Conservation (phyloP, 208 protist species). For the Wallacemonas collosoma region DNA sequence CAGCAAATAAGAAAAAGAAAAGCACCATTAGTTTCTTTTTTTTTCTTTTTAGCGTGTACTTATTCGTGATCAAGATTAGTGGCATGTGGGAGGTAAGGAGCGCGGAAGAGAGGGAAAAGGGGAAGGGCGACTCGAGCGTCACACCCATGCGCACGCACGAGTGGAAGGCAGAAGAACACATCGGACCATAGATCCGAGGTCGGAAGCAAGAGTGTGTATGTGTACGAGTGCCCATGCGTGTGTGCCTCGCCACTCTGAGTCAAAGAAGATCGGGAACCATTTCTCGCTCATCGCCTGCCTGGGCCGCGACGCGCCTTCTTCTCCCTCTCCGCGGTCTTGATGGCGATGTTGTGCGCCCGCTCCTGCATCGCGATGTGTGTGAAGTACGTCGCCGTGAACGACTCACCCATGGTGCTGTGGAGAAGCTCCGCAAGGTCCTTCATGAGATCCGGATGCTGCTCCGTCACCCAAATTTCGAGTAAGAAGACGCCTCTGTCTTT, state of each 20-base stretch:
- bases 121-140: too few species aligned
- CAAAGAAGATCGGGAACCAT: too few species aligned
- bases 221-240: neutral
- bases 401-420: conserved; percentile 51
- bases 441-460: conserved; percentile 59
- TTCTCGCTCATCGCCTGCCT: neutral
- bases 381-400: conserved; percentile 57
- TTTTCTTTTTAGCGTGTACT: too few species aligned
- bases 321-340: conserved; percentile 48
- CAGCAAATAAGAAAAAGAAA: too few species aligned
- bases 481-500: conserved; percentile 60
- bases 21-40: too few species aligned
- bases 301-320: conserved; percentile 26
- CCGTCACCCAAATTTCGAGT: conserved; percentile 85
- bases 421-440: conserved; percentile 65
- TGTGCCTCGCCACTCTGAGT: neutral
- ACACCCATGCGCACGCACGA: too few species aligned
- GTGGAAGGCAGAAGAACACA: too few species aligned
- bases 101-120: too few species aligned
- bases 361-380: conserved; percentile 69
- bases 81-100: too few species aligned
- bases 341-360: conserved; percentile 42
- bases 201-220: neutral
- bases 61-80: too few species aligned
- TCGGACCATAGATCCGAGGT: too few species aligned